phyloP scores from a whole-genome alignment of 2,329 filamentous ascomycete genomes.

The Pseudonectria foliicola region DNA sequence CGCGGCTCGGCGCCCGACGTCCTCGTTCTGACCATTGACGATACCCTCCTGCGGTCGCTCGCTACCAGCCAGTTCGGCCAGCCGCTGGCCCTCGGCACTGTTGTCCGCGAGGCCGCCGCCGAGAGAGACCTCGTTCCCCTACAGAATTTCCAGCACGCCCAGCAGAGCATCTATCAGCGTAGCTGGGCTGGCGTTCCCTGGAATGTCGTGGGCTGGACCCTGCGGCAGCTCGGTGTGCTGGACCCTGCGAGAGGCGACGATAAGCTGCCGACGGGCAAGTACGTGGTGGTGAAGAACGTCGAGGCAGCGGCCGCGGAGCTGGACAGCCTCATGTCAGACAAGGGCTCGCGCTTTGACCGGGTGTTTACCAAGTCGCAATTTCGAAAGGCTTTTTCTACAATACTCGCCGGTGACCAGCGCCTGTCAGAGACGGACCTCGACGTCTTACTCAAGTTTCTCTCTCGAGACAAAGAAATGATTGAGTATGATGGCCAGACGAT shows the following conservation, averaged over 20 bases:
- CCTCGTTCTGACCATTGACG: constrained; percentile 48
- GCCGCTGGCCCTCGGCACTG: constrained; percentile 72
- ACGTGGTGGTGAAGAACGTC: constrained; percentile 58
- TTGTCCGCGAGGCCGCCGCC: constrained; percentile 66
- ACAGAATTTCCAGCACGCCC: constrained; percentile 56
- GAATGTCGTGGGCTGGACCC: constrained; percentile 67
- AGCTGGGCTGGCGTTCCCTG: constrained; percentile 65
- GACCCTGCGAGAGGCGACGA: constrained; percentile 42
- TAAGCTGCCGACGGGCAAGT: constrained; percentile 51
- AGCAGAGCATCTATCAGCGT: constrained; percentile 64
- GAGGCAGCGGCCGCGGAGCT: constrained; percentile 53
- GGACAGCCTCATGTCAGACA: constrained; percentile 34
- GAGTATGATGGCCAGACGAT: constrained; percentile 61
- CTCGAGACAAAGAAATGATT: constrained; percentile 55
- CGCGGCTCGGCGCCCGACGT: constrained; percentile 36
- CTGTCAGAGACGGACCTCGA: constrained; percentile 61
- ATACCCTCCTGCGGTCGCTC: constrained; percentile 62
- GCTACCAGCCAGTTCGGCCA: constrained; percentile 72
- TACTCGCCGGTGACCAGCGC: constrained; percentile 40
- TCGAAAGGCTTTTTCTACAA: constrained; percentile 45
- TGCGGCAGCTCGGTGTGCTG: constrained; percentile 60
- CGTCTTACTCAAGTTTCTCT: constrained; percentile 62
- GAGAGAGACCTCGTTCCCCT: constrained; percentile 64
- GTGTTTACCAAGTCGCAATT: constrained; percentile 64
- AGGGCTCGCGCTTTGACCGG: constrained; percentile 51